Evolutionary conservation across 345 rosid genomes (phyloP), one percentile per base, ranked within the genome.

Genomic region (Jatropha curcas): DNA sequence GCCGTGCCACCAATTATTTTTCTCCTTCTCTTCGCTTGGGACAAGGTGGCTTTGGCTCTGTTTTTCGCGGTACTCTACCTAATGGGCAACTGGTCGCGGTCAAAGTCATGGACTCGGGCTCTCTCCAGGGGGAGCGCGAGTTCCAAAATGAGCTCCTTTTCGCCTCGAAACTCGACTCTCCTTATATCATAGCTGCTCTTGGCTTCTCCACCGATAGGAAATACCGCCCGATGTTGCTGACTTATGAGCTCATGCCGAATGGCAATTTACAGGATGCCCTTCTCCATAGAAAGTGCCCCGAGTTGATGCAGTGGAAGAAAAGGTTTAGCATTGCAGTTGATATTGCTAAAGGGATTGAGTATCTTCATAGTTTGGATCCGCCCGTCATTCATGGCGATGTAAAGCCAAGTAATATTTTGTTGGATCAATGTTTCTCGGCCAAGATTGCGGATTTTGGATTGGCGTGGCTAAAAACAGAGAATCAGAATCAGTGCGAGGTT

Each of bases 31-130:
- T 85, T 74, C 93, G 87, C 33, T 88, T 95, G 50, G 99, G 99
- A 12, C 98, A 90, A 58, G 99, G 99, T 0, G 99, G 99, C 16
- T 95, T 91, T 60, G 98, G 98, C n/a, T 88, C 97, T 33, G 97
- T 94, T 22, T 94, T 80, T 78, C 87, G 89, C 19, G 94, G 88
- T 4, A 67, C 82, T 12, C 85, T 88, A 7, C 82, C 90, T 39
- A 64, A 67, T 28, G 82, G 5, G 67, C 76, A 77, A n/a, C 69
- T 74, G 22, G 81, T 90, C 9, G 98, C 97, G 62, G 92, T 94
- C 65, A 94, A 94, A 78, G 86, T 89, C 51, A 92, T 94, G 97
- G 98, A 94, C 80, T 85, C 88, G 6, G 94, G 97, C 12, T 92
- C 98, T 17, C 86, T 94, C 28, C 98, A 94, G 56, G 97, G 97